Conservation (phyloP, 2,329 filamentous ascomycete genomes). For the Graphium sp. region DNA sequence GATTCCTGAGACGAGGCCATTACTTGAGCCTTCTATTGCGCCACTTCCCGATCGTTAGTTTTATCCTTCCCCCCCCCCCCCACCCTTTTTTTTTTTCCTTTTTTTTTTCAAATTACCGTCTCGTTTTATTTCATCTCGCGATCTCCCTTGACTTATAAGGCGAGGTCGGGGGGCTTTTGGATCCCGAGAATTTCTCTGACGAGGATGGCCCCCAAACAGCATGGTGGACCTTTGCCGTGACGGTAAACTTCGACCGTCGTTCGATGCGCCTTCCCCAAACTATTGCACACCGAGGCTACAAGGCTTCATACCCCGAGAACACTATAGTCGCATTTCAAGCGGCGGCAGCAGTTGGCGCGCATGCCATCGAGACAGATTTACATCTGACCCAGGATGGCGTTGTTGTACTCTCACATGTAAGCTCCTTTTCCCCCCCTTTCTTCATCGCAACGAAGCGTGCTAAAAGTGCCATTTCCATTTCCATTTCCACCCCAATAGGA, state of each 20-base stretch:
- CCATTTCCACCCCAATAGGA: constrained; percentile 33
- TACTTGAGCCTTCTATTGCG: no score
- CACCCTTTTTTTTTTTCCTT: background rate
- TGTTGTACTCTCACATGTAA: constrained; percentile 69
- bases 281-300: constrained; percentile 69
- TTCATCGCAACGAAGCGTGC: background rate
- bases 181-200: no score
- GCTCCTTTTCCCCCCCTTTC: constrained; percentile 8
- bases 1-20: no score
- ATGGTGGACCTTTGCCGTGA: no score
- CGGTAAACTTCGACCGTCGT: no score
- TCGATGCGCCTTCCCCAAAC: constrained; percentile 39
- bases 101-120: background rate
- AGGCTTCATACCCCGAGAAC: constrained; percentile 69
- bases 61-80: background rate
- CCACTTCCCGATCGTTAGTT: no score
- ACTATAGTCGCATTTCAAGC: constrained; percentile 62
- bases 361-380: constrained; percentile 79
- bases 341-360: constrained; percentile 56
- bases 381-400: constrained; percentile 71
- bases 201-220: no score
- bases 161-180: no score
- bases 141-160: no score
- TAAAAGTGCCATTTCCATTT: background rate
- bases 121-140: background rate